These are phyloP conservation scores for Fragilaria crotonensis DNA, from an alignment of 108 stramenopile species.

Conservation along the genomic window DNA sequence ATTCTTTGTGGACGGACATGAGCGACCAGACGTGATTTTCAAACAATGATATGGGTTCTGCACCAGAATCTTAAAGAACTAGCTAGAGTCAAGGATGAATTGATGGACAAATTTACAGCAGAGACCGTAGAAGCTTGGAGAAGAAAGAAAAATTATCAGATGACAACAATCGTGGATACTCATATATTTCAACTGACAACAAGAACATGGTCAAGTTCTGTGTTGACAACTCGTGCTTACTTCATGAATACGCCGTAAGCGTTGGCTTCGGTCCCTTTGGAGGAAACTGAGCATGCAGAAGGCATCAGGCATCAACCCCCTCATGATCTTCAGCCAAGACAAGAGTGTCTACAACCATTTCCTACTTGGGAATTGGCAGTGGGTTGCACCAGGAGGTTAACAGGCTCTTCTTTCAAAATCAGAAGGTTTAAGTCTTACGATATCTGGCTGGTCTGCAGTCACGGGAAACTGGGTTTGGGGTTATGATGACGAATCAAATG, in stretches of 20 bases:
- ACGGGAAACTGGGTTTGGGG: background rate
- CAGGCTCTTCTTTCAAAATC: background rate
- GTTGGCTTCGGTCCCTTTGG: no score
- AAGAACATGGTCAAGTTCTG: no score
- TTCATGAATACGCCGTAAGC: background rate
- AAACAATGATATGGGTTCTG: no score
- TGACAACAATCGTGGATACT: no score
- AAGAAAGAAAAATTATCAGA: no score
- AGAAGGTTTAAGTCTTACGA: background rate
- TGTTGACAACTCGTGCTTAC: no score
- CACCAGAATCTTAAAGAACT: no score
- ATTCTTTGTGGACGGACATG: no score
- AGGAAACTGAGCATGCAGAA: background rate
- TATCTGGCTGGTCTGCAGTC: background rate
- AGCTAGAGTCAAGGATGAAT: no score
- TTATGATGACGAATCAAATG: background rate
- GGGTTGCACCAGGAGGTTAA: background rate
- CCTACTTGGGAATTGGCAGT: background rate
- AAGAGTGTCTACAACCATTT: background rate
- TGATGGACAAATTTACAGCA: no score
- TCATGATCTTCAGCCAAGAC: background rate
- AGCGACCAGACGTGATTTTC: no score
- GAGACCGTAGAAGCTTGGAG: no score
- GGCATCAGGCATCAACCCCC: background rate
- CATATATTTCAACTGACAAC: background rate